Conservation (phyloP, 148 eudicot species). For the Arbutus unedo region DNA sequence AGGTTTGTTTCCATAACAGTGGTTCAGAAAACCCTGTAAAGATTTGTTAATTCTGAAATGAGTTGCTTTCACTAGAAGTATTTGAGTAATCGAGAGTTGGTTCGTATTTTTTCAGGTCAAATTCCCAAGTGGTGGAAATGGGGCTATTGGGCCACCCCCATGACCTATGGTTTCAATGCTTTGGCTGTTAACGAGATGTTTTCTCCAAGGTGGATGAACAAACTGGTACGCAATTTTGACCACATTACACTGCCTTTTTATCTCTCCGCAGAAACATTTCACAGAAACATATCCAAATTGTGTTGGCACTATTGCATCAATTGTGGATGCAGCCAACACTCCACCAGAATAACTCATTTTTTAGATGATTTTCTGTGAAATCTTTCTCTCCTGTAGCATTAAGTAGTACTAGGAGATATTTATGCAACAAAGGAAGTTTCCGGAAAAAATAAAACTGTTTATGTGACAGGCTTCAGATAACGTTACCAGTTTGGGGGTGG, state of each 20-base stretch:
- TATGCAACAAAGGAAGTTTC: neutral
- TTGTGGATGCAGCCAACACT: neutral
- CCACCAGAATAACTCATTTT: too few relatives aligned
- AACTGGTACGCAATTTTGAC: slow-evolving; percentile 35
- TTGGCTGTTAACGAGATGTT: slow-evolving; percentile 85
- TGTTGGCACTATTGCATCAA: neutral
- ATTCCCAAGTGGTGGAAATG: slow-evolving; percentile 85
- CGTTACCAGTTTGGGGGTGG: slow-evolving; percentile 48
- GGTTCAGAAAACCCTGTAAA: neutral
- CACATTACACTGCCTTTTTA: neutral
- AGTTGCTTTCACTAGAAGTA: neutral
- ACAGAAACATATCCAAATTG: neutral
- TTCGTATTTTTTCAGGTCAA: slow-evolving; percentile 34
- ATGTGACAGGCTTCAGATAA: slow-evolving; percentile 64
- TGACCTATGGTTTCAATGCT: slow-evolving; percentile 80
- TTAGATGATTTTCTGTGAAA: too few relatives aligned
- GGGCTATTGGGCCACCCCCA: slow-evolving; percentile 90
- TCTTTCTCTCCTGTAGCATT: neutral
- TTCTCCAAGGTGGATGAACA: slow-evolving; percentile 93
- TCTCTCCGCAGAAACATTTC: neutral
- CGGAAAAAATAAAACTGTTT: neutral
- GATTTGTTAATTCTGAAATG: neutral
- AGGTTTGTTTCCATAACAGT: slow-evolving; percentile 42
- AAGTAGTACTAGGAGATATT: neutral
- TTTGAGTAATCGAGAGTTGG: neutral